phyloP scores from a whole-genome alignment of 1,284 basidiomycete genomes.

The Puccinia coronata region DNA sequence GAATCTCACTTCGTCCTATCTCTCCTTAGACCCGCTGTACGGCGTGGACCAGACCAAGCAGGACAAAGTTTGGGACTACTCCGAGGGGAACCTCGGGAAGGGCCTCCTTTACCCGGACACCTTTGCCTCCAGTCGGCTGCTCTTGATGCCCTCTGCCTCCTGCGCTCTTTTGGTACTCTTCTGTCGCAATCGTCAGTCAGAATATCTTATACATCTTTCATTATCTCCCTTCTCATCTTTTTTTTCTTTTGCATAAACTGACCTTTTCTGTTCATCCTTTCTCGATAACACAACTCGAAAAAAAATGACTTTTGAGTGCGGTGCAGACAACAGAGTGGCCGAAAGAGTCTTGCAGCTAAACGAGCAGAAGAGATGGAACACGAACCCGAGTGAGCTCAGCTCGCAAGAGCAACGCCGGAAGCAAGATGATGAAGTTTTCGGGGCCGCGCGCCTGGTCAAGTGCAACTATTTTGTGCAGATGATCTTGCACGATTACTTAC shows the following conservation, averaged over 20 bases:
- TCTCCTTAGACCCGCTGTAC: slow-evolving; percentile 40
- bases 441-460: slow-evolving; percentile 73
- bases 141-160: slow-evolving; percentile 46
- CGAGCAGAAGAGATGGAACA: slow-evolving; percentile 33
- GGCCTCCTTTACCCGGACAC: slow-evolving; percentile 47
- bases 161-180: slow-evolving; percentile 46
- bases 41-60: slow-evolving; percentile 33
- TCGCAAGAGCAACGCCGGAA: slow-evolving; percentile 60
- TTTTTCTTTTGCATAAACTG: background rate
- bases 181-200: slow-evolving; percentile 40
- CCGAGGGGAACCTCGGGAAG: slow-evolving; percentile 24
- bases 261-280: too few species aligned
- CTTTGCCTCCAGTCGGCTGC: slow-evolving; percentile 44
- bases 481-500: slow-evolving; percentile 35
- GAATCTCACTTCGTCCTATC: slow-evolving; percentile 47
- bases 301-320: background rate
- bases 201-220: too few species aligned
- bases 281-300: too few species aligned
- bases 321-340: slow-evolving; percentile 41
- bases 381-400: slow-evolving; percentile 56
- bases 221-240: background rate
- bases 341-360: slow-evolving; percentile 34
- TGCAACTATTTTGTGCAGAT: slow-evolving; percentile 66
- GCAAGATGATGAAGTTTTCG: slow-evolving; percentile 69
- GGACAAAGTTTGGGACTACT: slow-evolving; percentile 26